Evolutionary conservation across 1,284 basidiomycete genomes (phyloP), one percentile per base, ranked within the genome.

Genomic region (Mrakiaceae sp.): DNA sequence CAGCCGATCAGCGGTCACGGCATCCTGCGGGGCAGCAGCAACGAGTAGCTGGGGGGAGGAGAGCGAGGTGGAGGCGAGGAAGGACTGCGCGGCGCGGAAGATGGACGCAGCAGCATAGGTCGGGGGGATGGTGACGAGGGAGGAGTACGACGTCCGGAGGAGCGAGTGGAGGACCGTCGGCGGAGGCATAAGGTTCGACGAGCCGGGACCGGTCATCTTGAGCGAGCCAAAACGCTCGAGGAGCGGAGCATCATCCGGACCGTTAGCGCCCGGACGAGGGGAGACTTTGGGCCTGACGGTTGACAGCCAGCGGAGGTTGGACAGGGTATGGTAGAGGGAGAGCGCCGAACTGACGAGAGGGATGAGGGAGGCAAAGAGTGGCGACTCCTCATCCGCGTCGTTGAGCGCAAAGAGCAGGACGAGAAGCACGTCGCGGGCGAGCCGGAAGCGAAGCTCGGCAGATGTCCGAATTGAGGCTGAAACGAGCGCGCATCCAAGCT

Each of bases 1-100:
- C 49, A 95, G 78, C 40, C 79, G 78, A 68, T 88, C 83, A 66
- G 86, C 88, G 68, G 93, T 84, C 48, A 81, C 71, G 48, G 87
- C 82, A 74, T 93, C 90, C 7, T 66, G 60, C 16, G 69, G 62
- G 12, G 62, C 60, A 4, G 62, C 68, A 10, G 62, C 66, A 6
- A 76, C 68, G 5, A 40, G 54, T 2, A 27, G 27, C 27, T 27
- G 1, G 27, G 62, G 59, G 71, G 57, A 10, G 60, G 63, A 51
- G 4, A 73, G 64, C 0, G 66, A 58, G 6, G 70, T 67, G 0
- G 68, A 62, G 3, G 67, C 58, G 44, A 75, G 63, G 63, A 73
- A 70, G 2, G 67, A 56, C 11, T 69, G 75, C 2, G 86, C 84
- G 12, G 83, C 84, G 67, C 82, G 78, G 0, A 85, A 80, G 8